A percentile compares a stretch with the other conserved stretches of the same genome.
These are phyloP conservation scores for Trichoderma sp. DNA, from an alignment of 2,329 filamentous ascomycete genomes.

Conservation along the genomic window DNA sequence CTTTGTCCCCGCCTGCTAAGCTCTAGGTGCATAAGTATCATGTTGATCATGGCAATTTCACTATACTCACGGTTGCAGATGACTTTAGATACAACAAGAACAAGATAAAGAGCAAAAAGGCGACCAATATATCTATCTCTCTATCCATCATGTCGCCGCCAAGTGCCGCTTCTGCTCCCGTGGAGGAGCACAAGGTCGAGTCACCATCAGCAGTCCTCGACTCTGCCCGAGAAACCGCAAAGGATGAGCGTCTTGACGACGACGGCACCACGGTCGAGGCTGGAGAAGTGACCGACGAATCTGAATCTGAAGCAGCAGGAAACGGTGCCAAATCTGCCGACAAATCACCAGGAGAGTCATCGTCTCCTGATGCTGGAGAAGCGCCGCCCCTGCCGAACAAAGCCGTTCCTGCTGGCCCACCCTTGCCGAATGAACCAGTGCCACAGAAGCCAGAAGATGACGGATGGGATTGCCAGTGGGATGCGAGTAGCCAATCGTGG, in stretches of 20 bases:
- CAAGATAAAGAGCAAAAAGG: slow-evolving; percentile 4
- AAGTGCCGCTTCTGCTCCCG: slow-evolving; percentile 5
- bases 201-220: slow-evolving; percentile 26
- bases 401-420: slow-evolving; percentile 37
- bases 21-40: slow-evolving; percentile 45
- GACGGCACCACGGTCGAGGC: slow-evolving; percentile 25
- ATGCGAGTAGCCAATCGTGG: slow-evolving; percentile 65
- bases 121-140: background rate
- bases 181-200: slow-evolving; percentile 14
- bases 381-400: slow-evolving; percentile 43
- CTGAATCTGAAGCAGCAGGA: slow-evolving; percentile 26
- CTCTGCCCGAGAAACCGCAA: slow-evolving; percentile 11
- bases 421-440: slow-evolving; percentile 46
- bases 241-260: slow-evolving; percentile 30
- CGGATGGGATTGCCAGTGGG: slow-evolving; percentile 83
- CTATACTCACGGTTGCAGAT: slow-evolving; percentile 44
- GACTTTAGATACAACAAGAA: slow-evolving; percentile 31
- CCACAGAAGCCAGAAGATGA: slow-evolving; percentile 60
- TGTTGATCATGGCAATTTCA: slow-evolving; percentile 36
- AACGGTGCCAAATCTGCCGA: slow-evolving; percentile 20
- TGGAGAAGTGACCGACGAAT: slow-evolving; percentile 26
- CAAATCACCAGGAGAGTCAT: slow-evolving; percentile 9
- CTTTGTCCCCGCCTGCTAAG: slow-evolving; percentile 33
- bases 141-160: slow-evolving; percentile 23
- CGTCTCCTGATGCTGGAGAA: slow-evolving; percentile 28